Conservation (phyloP, 1,139 yeast species). For the Debaryomyces singareniensis region DNA sequence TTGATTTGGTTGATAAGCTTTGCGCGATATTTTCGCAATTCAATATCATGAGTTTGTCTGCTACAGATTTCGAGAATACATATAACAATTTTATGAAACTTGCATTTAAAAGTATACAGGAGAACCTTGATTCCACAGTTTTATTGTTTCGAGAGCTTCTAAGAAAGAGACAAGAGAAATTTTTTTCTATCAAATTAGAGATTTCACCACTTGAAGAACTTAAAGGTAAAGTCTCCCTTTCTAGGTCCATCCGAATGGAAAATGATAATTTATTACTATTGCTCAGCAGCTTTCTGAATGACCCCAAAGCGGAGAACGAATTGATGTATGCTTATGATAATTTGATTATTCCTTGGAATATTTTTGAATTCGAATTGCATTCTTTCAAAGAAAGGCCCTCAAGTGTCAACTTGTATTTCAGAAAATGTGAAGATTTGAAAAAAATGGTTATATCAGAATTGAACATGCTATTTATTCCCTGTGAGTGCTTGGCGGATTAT, state of each 20-base stretch:
- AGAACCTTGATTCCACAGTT: slow-evolving; percentile 29
- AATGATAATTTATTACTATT: slow-evolving; percentile 51
- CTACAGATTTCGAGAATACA: slow-evolving; percentile 16
- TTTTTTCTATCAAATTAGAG: slow-evolving; percentile 56
- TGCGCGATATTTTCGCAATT: slow-evolving; percentile 14
- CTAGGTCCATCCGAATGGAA: slow-evolving; percentile 42
- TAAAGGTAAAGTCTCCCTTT: slow-evolving; percentile 39
- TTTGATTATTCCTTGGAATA: slow-evolving; percentile 20
- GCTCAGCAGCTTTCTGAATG: slow-evolving; percentile 21
- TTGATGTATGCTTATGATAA: slow-evolving; percentile 28
- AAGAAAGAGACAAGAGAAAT: slow-evolving; percentile 69
- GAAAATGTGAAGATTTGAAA: slow-evolving; percentile 18
- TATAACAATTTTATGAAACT: slow-evolving; percentile 11
- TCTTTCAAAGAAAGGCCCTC: slow-evolving; percentile 28
- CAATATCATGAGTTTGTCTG: slow-evolving; percentile 21
- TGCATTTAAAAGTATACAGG: slow-evolving; percentile 23
- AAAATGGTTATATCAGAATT: slow-evolving; percentile 16
- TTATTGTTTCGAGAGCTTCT: slow-evolving; percentile 65
- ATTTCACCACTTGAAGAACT: slow-evolving; percentile 38
- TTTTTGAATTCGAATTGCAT: slow-evolving; percentile 28
- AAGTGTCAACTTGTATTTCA: slow-evolving; percentile 22
- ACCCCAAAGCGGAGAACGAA: slow-evolving; percentile 11
- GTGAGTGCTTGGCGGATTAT: slow-evolving; percentile 24
- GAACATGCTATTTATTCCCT: slow-evolving; percentile 20
- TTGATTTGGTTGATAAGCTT: slow-evolving; percentile 25